Evolutionary conservation across 2,329 filamentous ascomycete species (phyloP), one percentile per base, ranked within the genome.

Genomic region (Monosporascus sp.): DNA sequence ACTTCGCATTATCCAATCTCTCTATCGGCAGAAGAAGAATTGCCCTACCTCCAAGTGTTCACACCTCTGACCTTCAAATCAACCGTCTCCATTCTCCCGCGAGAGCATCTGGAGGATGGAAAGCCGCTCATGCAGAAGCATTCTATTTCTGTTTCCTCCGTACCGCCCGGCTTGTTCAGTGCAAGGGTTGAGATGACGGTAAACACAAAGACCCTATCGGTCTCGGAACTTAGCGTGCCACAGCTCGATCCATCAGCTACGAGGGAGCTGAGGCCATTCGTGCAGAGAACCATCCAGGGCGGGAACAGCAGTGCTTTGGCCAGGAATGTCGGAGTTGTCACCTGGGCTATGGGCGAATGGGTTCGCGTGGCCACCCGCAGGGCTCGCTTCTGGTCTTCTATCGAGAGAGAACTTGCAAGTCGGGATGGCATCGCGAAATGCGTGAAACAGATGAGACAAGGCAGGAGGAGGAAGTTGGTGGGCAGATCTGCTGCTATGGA

Each of bases 311-410:
- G 74, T n/a, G 73, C 74, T 0, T 69, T 81, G 56, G 71, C 74
- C 7, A 74, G 74, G 37, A 86, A 89, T 55, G 67, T 88, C 0
- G 77, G 77, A 20, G 75, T 84, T 6, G 62, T 86, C 0, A 77
- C 78, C 5, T 89, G 85, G 84, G 85, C 84, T 0, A 83, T 89
- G 75, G 78, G 78, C 14, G 83, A 86, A 49, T 89, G 86, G 82
- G 77, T 84, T 55, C 80, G 84, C 3, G 67, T 85, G 1, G 81
- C 84, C 0, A 70, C 77, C 8, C 76, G 78, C 50, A 73, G 86
- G 7, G 86, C 86, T 0, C 72, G 72, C n/a, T 79, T 85, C 51
- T 89, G 86, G 86, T 72, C 73, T 24, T 70, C 68, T 1, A 70
- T 87, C 24, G 74, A 82, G 31, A 61, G 62, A 5, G 74, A 78